phyloP scores from a whole-genome alignment of 805 yeast species.

The Ogataea haglerorum region DNA sequence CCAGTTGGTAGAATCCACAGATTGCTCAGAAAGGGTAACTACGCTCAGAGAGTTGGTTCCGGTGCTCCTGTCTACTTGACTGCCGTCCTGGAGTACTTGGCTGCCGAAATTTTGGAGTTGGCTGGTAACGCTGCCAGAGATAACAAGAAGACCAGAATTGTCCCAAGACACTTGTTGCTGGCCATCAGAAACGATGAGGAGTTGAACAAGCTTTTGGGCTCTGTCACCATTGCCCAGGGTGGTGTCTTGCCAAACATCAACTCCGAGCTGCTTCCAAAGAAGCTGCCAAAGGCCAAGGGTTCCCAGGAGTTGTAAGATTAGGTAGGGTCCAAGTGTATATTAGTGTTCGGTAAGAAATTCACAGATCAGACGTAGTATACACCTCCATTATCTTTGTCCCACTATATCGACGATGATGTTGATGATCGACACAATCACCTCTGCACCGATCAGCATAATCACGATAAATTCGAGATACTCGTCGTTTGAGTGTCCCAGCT shows the following conservation, averaged over 20 bases:
- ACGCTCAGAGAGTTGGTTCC: conserved; percentile 98
- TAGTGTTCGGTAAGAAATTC: conserved; percentile 20
- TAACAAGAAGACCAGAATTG: conserved; percentile 96
- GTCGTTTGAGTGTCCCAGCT: conserved; percentile 90
- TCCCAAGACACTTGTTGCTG: conserved; percentile 97
- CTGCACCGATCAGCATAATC: conserved; percentile 85
- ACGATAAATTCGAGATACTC: conserved; percentile 91
- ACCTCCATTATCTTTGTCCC: conserved; percentile 18
- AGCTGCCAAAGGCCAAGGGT: conserved; percentile 51
- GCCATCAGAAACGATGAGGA: conserved; percentile 99
- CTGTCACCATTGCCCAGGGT: conserved; percentile 98
- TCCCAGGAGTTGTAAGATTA: conserved; percentile 52
- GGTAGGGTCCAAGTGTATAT: conserved; percentile 24
- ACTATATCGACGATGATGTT: conserved; percentile 53
- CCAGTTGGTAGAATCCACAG: conserved; percentile 99
- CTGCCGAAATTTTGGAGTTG: conserved; percentile 96
- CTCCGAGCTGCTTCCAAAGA: conserved; percentile 77
- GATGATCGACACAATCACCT: conserved; percentile 81
- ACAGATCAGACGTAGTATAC: neutral
- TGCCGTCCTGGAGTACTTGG: conserved; percentile 93
- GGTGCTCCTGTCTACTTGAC: conserved; percentile 99
- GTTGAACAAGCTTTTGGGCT: conserved; percentile 86
- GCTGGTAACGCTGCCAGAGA: conserved; percentile 99
- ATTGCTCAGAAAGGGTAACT: conserved; percentile 93
- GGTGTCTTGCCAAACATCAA: conserved; percentile 98